phyloP scores from a whole-genome alignment of 2,329 filamentous ascomycete species.

The Boeremia lycopersici region DNA sequence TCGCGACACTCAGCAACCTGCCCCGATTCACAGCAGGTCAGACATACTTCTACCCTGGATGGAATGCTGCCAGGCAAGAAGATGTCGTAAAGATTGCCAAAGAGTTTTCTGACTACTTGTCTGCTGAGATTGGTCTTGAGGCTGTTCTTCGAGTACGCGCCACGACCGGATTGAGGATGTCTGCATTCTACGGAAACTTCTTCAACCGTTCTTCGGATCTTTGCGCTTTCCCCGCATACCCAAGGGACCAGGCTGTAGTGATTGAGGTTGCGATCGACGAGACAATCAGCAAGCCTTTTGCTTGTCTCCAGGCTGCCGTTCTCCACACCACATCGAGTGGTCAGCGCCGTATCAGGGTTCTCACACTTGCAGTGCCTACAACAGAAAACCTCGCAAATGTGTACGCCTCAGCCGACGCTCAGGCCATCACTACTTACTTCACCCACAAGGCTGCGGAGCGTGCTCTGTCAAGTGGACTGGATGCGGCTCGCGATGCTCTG shows the following conservation, averaged over 20 bases:
- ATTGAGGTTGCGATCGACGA: slow-evolving; percentile 99
- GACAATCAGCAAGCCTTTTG: slow-evolving; percentile 85
- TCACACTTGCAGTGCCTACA: slow-evolving; percentile 91
- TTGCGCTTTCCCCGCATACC: slow-evolving; percentile 97
- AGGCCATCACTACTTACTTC: slow-evolving; percentile 91
- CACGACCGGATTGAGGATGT: slow-evolving; percentile 93
- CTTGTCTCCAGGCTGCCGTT: slow-evolving; percentile 84
- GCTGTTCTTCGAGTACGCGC: slow-evolving; percentile 94
- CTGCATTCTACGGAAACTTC: slow-evolving; percentile 98
- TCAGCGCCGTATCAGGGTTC: slow-evolving; percentile 89
- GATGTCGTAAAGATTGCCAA: slow-evolving; percentile 98
- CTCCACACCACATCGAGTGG: slow-evolving; percentile 98
- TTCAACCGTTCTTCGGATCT: slow-evolving; percentile 98
- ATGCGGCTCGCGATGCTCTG: slow-evolving; percentile 87
- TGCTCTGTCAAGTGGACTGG: slow-evolving; percentile 81
- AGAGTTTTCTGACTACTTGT: slow-evolving; percentile 97
- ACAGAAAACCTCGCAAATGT: slow-evolving; percentile 89
- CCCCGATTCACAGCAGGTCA: slow-evolving; percentile 96
- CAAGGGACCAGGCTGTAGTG: slow-evolving; percentile 94
- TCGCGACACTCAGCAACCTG: slow-evolving; percentile 92
- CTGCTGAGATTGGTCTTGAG: slow-evolving; percentile 92
- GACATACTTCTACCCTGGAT: slow-evolving; percentile 97
- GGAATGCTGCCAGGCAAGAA: slow-evolving; percentile 91
- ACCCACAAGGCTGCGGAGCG: slow-evolving; percentile 97
- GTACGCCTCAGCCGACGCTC: slow-evolving; percentile 93